Base-by-base conservation (phyloP, 225 moss, liverwort and hornwort genomes). In the Marchantia paleacea region DNA sequence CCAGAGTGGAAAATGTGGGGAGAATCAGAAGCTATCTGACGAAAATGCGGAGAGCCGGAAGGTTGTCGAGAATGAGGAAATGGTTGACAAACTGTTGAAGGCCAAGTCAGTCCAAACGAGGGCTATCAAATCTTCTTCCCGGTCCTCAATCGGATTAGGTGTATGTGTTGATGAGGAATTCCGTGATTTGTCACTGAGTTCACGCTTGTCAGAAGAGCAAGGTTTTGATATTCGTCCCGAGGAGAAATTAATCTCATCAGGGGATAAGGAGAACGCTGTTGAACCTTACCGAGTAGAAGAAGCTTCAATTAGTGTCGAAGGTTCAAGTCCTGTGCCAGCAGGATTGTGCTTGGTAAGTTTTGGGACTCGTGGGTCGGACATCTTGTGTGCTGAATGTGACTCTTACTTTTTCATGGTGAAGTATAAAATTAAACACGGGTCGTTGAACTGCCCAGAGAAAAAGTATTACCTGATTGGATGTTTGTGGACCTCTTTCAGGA, bases 51-150 rank as follows among this genome's bases (percentile, higher is more conserved):
- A 31, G 75, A 60, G 11, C 6, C 8, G 31, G 29, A 87, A 89
- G 68, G 75, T 91, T 10, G 83, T 69, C 14, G 75, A 55, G 19
- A 82, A 85, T 72, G 70, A 81, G 15, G 67, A 77, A 51, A 60
- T 83, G n/a, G 14, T 29, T 13, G 15, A 61, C 29, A 75, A 68
- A 19, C 65, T 79, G 31, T 47, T 58, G 55, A 80, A 85, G 25
- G 83, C 78, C 71, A 70, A 63, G 18, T 75, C 62, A 65, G 75
- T 54, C 7, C 79, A 78, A 10, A 85, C 22, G 49, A 79, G 66
- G 16, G 47, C 83, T 8, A 79, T 12, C 53, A 85, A 76, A 75
- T 84, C 88, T 24, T 64, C 64, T 11, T n/a, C 10, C 18, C 82
- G 85, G 77, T 39, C 85, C 60, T 15, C 77, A 55, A 55, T 28